Evolutionary conservation across 345 rosid species (phyloP).

Genomic region (Citrus unshiu): DNA sequence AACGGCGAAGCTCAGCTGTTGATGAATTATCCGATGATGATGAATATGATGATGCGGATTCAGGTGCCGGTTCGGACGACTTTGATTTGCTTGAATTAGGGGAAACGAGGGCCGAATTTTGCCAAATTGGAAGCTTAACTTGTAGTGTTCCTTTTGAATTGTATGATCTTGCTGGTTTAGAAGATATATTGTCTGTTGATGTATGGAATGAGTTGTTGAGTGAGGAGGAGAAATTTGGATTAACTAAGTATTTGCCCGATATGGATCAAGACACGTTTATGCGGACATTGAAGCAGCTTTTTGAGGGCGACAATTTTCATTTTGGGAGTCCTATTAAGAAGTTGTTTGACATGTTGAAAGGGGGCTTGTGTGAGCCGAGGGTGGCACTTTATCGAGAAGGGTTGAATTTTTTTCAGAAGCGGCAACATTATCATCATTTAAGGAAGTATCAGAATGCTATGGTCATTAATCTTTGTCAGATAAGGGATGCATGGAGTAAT

Average conservation of each 20-base stretch:
- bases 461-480: constrained; percentile 76
- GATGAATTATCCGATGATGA: constrained; percentile 71
- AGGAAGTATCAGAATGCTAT: constrained; percentile 80
- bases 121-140: constrained; percentile 75
- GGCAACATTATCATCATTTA: constrained; percentile 73
- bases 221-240: constrained; percentile 78
- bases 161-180: constrained; percentile 75
- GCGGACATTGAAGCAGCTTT: constrained; percentile 71
- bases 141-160: constrained; percentile 86
- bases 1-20: constrained; percentile 42
- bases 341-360: constrained; percentile 86
- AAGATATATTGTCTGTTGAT: constrained; percentile 79
- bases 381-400: constrained; percentile 90
- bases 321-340: constrained; percentile 82
- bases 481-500: constrained; percentile 82
- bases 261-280: constrained; percentile 70
- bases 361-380: constrained; percentile 94
- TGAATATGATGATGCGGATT: constrained; percentile 87
- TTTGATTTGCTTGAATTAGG: constrained; percentile 92
- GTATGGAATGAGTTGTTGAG: constrained; percentile 88
- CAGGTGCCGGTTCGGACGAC: constrained; percentile 97
- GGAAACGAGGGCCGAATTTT: constrained; percentile 85
- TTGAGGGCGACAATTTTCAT: constrained; percentile 72
- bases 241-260: constrained; percentile 73
- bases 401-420: constrained; percentile 55